These are phyloP conservation scores for Neocucurbitaria cava DNA, from an alignment of 2,329 filamentous ascomycete species.

Conservation along the genomic window DNA sequence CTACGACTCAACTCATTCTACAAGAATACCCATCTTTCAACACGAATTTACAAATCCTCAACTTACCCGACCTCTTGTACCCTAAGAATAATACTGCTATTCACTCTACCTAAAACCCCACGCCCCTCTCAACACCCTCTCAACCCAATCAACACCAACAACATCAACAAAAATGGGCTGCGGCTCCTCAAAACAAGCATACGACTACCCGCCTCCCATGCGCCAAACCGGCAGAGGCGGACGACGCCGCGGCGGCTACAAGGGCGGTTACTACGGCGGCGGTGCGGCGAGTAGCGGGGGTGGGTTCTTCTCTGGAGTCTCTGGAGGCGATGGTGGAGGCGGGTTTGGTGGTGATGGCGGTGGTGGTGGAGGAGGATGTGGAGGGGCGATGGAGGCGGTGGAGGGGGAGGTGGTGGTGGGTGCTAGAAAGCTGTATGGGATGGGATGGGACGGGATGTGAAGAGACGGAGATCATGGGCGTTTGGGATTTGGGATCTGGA, in stretches of 20 bases:
- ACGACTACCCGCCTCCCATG: conserved; percentile 24
- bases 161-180: conserved; percentile 25
- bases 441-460: neutral
- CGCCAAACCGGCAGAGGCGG: conserved; percentile 8
- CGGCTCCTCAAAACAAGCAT: conserved; percentile 14
- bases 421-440: neutral
- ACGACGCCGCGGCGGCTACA: neutral
- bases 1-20: too few species aligned
- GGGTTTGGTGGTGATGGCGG: conserved; percentile 8
- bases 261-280: neutral
- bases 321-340: conserved; percentile 20
- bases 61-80: too few species aligned
- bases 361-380: conserved; percentile 10
- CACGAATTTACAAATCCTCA: too few species aligned
- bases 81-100: too few species aligned
- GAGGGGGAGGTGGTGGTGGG: conserved; percentile 10
- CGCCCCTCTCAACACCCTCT: neutral
- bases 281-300: conserved; percentile 3
- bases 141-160: neutral
- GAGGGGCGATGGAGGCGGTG: conserved; percentile 6
- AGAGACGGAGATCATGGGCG: neutral
- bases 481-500: neutral
- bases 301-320: conserved; percentile 7
- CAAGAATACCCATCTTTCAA: too few species aligned
- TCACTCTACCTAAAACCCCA: neutral